A percentile compares a stretch with the other conserved stretches of the same genome.
These are phyloP conservation scores for Bullera alba DNA, from an alignment of 768 basidiomycete species.

Conservation along the genomic window DNA sequence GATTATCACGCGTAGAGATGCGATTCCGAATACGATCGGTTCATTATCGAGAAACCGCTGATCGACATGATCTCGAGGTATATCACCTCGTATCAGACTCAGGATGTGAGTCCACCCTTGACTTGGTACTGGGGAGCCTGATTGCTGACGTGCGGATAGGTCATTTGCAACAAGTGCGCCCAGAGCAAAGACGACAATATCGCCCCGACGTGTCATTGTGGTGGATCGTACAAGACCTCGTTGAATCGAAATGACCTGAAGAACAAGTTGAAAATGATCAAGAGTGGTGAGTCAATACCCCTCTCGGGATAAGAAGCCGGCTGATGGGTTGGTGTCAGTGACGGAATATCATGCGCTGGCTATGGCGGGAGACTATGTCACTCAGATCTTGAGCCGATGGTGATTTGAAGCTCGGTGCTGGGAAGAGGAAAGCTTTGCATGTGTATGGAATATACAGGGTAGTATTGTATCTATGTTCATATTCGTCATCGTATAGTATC, in stretches of 20 bases:
- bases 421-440: too few species aligned
- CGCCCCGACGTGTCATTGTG: conserved; percentile 76
- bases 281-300: conserved; percentile 49
- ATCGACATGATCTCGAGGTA: conserved; percentile 66
- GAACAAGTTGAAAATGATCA: conserved; percentile 68
- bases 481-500: too few species aligned
- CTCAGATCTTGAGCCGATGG: conserved; percentile 33
- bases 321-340: conserved; percentile 19
- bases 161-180: conserved; percentile 80
- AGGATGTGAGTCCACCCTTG: conserved; percentile 56
- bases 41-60: conserved; percentile 75
- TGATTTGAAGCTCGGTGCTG: too few species aligned
- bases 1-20: conserved; percentile 55
- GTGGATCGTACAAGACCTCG: conserved; percentile 70
- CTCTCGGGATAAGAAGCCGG: background rate
- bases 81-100: conserved; percentile 71
- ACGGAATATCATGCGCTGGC: conserved; percentile 43
- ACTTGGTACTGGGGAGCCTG: background rate
- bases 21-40: conserved; percentile 79
- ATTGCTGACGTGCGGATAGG: conserved; percentile 21
- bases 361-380: conserved; percentile 41
- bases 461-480: too few species aligned
- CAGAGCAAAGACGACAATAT: conserved; percentile 86
- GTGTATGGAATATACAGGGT: too few species aligned
- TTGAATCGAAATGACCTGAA: conserved; percentile 65